A percentile compares a stretch with the other conserved stretches of the same genome.
These are phyloP conservation scores for Pilaira anomala DNA, from an alignment of 192 early-diverging fungal genomes.

Conservation along the genomic window DNA sequence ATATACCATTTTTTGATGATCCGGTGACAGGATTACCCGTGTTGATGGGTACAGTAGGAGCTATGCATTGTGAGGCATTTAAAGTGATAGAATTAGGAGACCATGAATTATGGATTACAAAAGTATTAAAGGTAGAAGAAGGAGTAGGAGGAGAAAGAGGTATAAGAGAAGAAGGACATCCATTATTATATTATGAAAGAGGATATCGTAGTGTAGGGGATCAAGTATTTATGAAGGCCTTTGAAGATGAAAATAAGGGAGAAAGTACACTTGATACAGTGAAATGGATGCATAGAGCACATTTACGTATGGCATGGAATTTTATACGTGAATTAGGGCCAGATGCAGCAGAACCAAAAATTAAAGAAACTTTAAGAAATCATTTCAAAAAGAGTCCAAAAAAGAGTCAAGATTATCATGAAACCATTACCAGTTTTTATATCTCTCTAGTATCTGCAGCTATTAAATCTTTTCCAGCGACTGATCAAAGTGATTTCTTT, in stretches of 20 bases:
- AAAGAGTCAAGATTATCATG: constrained; percentile 27
- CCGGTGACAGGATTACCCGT: constrained; percentile 50
- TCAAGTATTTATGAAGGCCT: constrained; percentile 39
- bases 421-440: constrained; percentile 39
- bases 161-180: constrained; percentile 30
- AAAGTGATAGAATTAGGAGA: constrained; percentile 52
- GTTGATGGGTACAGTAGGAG: constrained; percentile 52
- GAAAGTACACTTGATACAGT: constrained; percentile 20
- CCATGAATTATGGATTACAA: constrained; percentile 63
- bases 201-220: constrained; percentile 47
- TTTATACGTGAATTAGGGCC: constrained; percentile 32
- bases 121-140: constrained; percentile 52
- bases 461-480: not conserved
- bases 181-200: constrained; percentile 51
- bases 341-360: constrained; percentile 24
- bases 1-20: constrained; percentile 39
- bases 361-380: constrained; percentile 25
- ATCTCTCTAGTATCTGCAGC: constrained; percentile 27
- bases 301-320: constrained; percentile 45
- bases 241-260: constrained; percentile 14
- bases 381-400: constrained; percentile 15
- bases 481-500: constrained; percentile 36
- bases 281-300: constrained; percentile 40
- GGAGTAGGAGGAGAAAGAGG: constrained; percentile 42
- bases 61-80: constrained; percentile 53